Base-by-base conservation (phyloP, 108 stramenopile species). In the Fragilaria radians region DNA sequence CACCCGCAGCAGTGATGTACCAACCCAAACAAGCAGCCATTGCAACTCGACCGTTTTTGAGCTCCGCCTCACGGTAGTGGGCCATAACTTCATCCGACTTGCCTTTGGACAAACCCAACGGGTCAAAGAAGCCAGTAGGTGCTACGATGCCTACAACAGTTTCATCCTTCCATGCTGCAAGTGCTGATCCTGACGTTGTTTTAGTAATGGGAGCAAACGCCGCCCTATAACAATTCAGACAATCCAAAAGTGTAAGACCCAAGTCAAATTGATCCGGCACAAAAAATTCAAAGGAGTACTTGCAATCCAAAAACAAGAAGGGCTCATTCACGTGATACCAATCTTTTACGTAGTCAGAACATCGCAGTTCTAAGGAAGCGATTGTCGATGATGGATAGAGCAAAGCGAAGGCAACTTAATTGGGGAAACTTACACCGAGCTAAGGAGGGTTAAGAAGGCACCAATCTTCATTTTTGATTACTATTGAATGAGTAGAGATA, bases 21-120 rank as follows among this genome's bases (percentile, higher is more conserved):
- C 93, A 95, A 71, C 96, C 96, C 47, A 95, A 78, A 60, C 92
- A 89, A 42, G 96, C 96, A 59, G 94, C 93, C 96, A 97, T 97
- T 68, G 94, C 84, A 59, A 97, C 92, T 61, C 96, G 88, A 42
- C 96, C 96, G 85, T 97, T 91, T 79, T 97, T 97, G 57, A 97
- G 78, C 74, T 97, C 96, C 42, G 94, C 75, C 61, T 94, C 96
- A 59, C 94, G 86, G 87, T 93, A 93, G 70, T 77, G 80, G 46
- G 65, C 68, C 91, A 93, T 85, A 55, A 80, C 76, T 50, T 70
- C 80, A 54, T 93, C 89, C 49, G 68, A 65, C 67, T 89, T 85
- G 31, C 73, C 77, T 46, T 74, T 77, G 59, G 89, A 86, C 32
- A 95, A 65, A 53, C 91, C 91, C 18, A 93, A 72, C 47, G 94